Evolutionary conservation across 805 yeast species (phyloP).

Genomic region (Pichia heedii): DNA sequence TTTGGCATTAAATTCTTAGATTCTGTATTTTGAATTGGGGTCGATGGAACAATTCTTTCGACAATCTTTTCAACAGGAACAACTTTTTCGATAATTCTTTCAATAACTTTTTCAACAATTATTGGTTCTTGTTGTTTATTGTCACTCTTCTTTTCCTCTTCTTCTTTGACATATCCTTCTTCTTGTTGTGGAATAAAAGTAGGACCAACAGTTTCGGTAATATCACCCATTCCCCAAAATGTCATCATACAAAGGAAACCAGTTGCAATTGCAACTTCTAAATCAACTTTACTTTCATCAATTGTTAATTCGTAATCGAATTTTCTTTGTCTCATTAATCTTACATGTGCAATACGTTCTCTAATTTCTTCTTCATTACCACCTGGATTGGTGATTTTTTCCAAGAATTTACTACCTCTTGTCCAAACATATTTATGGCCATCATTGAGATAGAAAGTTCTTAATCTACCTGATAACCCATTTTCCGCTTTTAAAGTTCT

Average conservation of each 20-base stretch:
- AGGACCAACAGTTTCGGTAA: conserved; percentile 47
- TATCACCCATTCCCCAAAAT: conserved; percentile 55
- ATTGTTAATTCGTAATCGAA: conserved; percentile 51
- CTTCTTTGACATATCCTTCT: conserved; percentile 5
- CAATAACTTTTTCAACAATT: conserved; percentile 7
- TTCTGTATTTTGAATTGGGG: not conserved
- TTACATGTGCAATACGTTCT: conserved; percentile 44
- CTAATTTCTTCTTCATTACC: conserved; percentile 49
- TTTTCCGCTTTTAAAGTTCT: conserved; percentile 32
- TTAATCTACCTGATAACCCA: conserved; percentile 31
- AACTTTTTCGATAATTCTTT: conserved; percentile 10
- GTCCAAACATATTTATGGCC: conserved; percentile 53
- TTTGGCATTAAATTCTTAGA: conserved; percentile 12
- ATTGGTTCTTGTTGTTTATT: not conserved
- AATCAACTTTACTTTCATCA: conserved; percentile 38
- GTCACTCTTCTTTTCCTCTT: not conserved
- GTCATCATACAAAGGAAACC: conserved; percentile 55
- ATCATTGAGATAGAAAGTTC: conserved; percentile 41
- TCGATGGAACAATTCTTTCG: conserved; percentile 1
- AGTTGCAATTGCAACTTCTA: conserved; percentile 49
- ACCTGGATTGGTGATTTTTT: conserved; percentile 43
- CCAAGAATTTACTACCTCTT: conserved; percentile 41
- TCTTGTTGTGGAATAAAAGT: conserved; percentile 22
- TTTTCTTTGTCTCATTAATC: conserved; percentile 48
- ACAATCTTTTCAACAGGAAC: conserved; percentile 8